These are phyloP conservation scores for Cenococcum geophilum DNA, from an alignment of 495 filamentous ascomycete species.

Conservation along the genomic window DNA sequence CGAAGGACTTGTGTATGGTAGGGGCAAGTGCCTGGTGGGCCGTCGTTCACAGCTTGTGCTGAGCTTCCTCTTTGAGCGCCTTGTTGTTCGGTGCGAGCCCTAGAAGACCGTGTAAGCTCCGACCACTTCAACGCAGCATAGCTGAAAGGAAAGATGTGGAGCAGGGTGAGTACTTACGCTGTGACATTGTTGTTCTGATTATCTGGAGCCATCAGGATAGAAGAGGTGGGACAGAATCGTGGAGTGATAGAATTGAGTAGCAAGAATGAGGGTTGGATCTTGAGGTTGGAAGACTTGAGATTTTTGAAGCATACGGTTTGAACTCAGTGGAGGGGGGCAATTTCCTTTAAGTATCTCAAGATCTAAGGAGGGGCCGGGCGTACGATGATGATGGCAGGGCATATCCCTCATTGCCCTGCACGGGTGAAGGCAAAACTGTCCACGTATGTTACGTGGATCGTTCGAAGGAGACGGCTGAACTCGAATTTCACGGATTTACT, in stretches of 20 bases:
- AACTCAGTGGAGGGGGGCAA: not conserved
- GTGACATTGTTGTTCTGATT: not conserved
- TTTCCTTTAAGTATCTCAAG: not conserved
- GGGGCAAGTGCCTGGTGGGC: not conserved
- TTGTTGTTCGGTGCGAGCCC: no score
- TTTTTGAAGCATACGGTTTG: not conserved
- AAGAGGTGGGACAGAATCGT: not conserved
- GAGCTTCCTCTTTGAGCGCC: no score
- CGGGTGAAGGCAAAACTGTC: not conserved
- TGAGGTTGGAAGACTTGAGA: not conserved
- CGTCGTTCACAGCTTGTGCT: no score
- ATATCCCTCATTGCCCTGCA: not conserved
- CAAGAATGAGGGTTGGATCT: not conserved
- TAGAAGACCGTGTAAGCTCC: not conserved
- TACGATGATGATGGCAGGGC: not conserved
- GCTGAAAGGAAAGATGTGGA: not conserved
- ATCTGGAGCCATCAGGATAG: not conserved
- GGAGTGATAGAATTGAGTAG: not conserved
- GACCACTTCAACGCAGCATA: not conserved
- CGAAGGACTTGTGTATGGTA: constrained; percentile 5
- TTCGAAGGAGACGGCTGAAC: not conserved
- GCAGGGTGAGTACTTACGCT: not conserved
- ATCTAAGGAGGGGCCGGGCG: not conserved
- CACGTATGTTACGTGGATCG: not conserved
- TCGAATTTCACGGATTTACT: no score